A percentile compares a stretch with the other conserved stretches of the same genome.
phyloP scores from a whole-genome alignment of 345 rosid genomes.

The Reutealis trisperma region DNA sequence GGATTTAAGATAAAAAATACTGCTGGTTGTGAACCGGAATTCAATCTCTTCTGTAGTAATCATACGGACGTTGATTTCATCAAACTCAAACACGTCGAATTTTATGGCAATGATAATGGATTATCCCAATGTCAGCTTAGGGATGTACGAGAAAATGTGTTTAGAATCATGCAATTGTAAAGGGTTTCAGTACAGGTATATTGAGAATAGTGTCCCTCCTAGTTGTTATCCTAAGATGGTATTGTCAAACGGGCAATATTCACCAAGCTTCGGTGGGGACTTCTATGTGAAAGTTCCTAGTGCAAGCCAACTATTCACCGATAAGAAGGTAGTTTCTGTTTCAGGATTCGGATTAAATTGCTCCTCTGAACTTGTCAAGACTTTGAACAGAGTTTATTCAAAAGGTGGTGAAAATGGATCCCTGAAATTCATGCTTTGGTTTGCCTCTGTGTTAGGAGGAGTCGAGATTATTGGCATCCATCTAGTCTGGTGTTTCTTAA shows the following conservation, averaged over 20 bases:
- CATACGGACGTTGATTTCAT: constrained; percentile 5
- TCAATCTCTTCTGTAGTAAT: constrained; percentile 8
- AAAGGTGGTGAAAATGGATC: background rate
- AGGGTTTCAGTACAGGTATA: background rate
- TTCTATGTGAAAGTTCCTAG: constrained; percentile 9
- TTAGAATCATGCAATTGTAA: constrained; percentile 4
- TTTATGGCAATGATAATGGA: background rate
- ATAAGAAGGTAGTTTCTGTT: too few species aligned
- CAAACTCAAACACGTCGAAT: background rate
- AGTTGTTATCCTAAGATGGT: constrained; percentile 1
- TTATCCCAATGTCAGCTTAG: constrained; percentile 1
- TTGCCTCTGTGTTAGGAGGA: constrained; percentile 23
- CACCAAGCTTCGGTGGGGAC: background rate
- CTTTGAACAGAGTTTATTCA: background rate
- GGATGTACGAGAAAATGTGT: background rate
- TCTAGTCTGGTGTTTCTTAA: constrained; percentile 33
- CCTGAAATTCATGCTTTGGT: constrained; percentile 34
- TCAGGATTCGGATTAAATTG: background rate
- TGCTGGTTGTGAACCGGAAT: constrained; percentile 34
- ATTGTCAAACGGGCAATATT: background rate
- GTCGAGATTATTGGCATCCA: constrained; percentile 27
- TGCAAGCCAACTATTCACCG: too few species aligned
- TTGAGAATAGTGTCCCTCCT: background rate
- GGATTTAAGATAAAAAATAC: constrained; percentile 21
- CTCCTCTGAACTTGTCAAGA: background rate